phyloP scores from a whole-genome alignment of 148 eudicot genomes.

The Camellia granthamiana region DNA sequence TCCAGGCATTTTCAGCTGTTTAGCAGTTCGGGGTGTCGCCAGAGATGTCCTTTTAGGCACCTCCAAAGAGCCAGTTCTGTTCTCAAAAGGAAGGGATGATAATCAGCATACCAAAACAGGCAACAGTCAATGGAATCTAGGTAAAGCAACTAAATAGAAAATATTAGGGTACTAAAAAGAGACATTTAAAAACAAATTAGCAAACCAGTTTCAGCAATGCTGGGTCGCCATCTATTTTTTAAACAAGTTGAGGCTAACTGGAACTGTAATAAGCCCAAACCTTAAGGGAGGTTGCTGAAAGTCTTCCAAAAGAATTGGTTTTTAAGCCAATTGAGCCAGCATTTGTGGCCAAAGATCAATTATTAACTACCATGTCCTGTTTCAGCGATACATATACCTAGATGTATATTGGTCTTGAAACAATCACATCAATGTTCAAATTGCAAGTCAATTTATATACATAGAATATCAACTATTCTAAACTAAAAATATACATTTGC shows the following conservation, averaged over 20 bases:
- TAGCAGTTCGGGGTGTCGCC: constrained; percentile 36
- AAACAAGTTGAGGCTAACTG: background rate
- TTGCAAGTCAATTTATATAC: background rate
- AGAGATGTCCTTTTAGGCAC: constrained; percentile 49
- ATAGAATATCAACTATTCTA: background rate
- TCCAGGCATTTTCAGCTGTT: constrained; percentile 48
- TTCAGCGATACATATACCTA: background rate
- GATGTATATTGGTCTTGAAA: background rate
- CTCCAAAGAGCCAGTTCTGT: constrained; percentile 46
- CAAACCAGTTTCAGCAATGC: background rate
- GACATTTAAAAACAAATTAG: background rate
- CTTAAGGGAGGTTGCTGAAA: background rate
- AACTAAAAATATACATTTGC: background rate
- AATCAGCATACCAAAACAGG: background rate
- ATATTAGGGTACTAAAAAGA: background rate
- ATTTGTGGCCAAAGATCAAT: background rate
- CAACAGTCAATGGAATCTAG: background rate
- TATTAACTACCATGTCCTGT: background rate
- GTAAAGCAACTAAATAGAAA: background rate
- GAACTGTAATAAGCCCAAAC: background rate
- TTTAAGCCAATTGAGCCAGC: no score
- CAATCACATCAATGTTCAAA: background rate
- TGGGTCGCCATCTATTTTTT: background rate
- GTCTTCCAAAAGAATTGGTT: background rate
- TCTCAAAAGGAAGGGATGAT: constrained; percentile 8